A percentile compares a stretch with the other conserved stretches of the same genome.
Evolutionary conservation across 768 basidiomycete species (phyloP).

Genomic region (Tricholoma sp.): DNA sequence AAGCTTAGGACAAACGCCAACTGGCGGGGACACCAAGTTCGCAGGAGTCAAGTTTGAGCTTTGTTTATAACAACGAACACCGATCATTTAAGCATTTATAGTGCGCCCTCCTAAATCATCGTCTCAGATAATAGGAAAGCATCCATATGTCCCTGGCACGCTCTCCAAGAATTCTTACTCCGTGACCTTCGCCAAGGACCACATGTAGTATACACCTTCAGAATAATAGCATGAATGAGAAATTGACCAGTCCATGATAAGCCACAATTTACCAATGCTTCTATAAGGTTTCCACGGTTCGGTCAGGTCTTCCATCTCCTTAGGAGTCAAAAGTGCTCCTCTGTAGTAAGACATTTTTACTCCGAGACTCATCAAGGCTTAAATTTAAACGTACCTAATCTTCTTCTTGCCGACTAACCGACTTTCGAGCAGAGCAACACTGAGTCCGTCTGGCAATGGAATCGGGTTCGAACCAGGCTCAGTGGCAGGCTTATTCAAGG

Average conservation of each 20-base stretch:
- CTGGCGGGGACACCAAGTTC: not conserved
- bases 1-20: not conserved
- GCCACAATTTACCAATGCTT: slow-evolving; percentile 55
- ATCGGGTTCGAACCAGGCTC: slow-evolving; percentile 19
- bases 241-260: not conserved
- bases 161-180: not conserved
- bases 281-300: slow-evolving; percentile 77
- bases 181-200: slow-evolving; percentile 57
- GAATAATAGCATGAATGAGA: not conserved
- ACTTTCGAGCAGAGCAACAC: slow-evolving; percentile 48
- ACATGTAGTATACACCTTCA: slow-evolving; percentile 84
- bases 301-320: slow-evolving; percentile 78
- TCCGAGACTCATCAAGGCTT: slow-evolving; percentile 6
- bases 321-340: slow-evolving; percentile 68
- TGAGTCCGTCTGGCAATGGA: slow-evolving; percentile 57
- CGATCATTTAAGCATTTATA: not conserved
- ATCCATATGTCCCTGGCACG: no score
- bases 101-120: not conserved
- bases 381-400: slow-evolving; percentile 57
- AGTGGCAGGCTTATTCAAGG: slow-evolving; percentile 34
- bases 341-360: slow-evolving; percentile 27
- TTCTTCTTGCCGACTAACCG: slow-evolving; percentile 67
- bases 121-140: not conserved
- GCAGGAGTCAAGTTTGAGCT: not conserved
- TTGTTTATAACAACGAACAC: not conserved